Evolutionary conservation across 257 asterid genomes (phyloP).

Genomic region (Salvia hispanica): DNA sequence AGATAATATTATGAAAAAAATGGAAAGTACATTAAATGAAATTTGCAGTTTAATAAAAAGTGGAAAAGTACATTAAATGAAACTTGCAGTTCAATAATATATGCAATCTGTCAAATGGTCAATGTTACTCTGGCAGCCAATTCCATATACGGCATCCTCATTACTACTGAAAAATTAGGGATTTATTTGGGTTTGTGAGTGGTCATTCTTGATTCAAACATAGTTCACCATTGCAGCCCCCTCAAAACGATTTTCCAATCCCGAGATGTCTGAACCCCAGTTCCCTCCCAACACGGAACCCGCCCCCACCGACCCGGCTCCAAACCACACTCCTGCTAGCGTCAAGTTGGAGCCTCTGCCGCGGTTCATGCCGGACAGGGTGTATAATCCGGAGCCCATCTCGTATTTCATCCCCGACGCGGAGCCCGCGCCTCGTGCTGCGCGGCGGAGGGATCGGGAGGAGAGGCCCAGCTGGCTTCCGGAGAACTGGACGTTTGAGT

Average conservation of each 20-base stretch:
- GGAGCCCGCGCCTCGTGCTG: slow-evolving; percentile 28
- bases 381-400: slow-evolving; percentile 37
- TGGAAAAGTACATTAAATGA: too few species aligned
- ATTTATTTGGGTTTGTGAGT: too few species aligned
- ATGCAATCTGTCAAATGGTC: too few species aligned
- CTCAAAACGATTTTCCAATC: slow-evolving; percentile 15
- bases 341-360: slow-evolving; percentile 21
- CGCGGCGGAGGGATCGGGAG: slow-evolving; percentile 35
- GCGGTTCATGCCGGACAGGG: slow-evolving; percentile 36
- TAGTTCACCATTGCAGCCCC: background rate
- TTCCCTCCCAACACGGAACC: slow-evolving; percentile 7
- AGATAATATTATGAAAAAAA: too few species aligned
- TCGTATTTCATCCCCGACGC: slow-evolving; percentile 35
- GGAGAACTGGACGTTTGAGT: slow-evolving; percentile 41
- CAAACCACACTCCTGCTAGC: slow-evolving; percentile 4
- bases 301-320: slow-evolving; percentile 25
- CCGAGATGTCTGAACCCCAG: slow-evolving; percentile 30
- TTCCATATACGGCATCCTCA: too few species aligned
- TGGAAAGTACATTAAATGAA: too few species aligned
- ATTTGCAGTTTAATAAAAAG: too few species aligned
- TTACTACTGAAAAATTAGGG: background rate
- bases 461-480: slow-evolving; percentile 53
- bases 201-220: too few species aligned
- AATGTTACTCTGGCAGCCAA: too few species aligned
- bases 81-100: too few species aligned